A percentile compares a stretch with the other conserved stretches of the same genome.
These are phyloP conservation scores for Melastoma candidum DNA, from an alignment of 441 rosid species.

Conservation along the genomic window DNA sequence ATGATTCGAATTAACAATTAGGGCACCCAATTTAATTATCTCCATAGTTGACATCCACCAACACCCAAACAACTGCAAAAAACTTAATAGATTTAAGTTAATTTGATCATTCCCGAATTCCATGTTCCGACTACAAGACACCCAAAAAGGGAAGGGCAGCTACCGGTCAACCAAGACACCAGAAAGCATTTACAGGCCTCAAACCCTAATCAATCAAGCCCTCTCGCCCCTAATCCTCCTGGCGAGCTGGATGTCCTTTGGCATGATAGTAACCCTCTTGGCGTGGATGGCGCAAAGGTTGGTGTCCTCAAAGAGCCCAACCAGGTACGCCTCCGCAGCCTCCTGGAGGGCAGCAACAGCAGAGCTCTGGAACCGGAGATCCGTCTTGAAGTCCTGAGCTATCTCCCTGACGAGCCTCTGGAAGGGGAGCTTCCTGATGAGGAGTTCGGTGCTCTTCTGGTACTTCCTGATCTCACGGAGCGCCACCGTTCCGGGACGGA, in stretches of 20 bases:
- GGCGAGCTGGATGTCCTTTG: constrained; percentile 18
- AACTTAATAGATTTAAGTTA: no score
- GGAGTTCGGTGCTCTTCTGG: constrained; percentile 21
- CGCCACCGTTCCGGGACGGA: constrained; percentile 20
- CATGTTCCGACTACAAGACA: no score
- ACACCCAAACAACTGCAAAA: no score
- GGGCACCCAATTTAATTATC: no score
- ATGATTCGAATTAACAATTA: no score
- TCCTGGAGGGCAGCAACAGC: constrained; percentile 17
- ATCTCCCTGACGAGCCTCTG: constrained; percentile 22
- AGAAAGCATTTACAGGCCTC: no score
- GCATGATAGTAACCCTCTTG: constrained; percentile 16
- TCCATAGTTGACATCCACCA: no score
- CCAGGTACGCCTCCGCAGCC: constrained; percentile 19
- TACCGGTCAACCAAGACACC: no score
- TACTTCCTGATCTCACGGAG: constrained; percentile 19
- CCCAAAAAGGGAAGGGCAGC: no score
- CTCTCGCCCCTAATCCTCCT: constrained; percentile 19
- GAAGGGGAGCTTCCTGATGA: constrained; percentile 19
- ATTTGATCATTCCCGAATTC: no score
- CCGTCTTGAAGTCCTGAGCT: constrained; percentile 20
- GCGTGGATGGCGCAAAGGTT: constrained; percentile 18
- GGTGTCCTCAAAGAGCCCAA: constrained; percentile 17
- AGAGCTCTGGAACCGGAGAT: constrained; percentile 18
- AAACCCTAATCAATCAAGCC: constrained; percentile 6